Evolutionary conservation across 23 red algal genomes (phyloP), one percentile per base, ranked within the genome.

Genomic region (Pyropia yezoensis): DNA sequence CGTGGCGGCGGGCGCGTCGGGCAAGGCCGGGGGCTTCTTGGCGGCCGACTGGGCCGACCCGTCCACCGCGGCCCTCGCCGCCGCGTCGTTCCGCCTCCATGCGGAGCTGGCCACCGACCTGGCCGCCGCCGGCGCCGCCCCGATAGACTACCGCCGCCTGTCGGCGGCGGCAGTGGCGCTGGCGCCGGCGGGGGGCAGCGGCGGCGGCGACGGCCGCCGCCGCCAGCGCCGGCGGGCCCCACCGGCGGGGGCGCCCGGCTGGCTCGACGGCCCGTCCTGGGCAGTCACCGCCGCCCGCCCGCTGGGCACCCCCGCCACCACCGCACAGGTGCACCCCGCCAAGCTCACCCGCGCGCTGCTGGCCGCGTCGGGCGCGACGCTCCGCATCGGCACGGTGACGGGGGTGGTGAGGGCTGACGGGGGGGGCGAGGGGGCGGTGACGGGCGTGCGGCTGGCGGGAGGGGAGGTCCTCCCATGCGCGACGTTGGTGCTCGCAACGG

Each of bases 1-100:
- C 15, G 33, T 63, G n/a, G 85, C 85, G 28, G 69, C 63, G 50
- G 74, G 67, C n/a, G 73, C 85, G 14, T 79, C 85, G 21, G 85
- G 85, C 22, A 71, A 73, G 25, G 67, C 74, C 23, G 85, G 63
- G 14, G 85, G 85, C 51, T 89, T 89, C 69, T 64, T 89, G 27
- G 85, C 85, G 8, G 45, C 34, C 26, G 74, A 70, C 63, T 89
- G 85, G 82, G 33, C 33, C 68, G 74, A 79, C 62, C 34, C 50
- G 8, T n/a, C 63, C 34, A 62, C 59, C 13, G 52, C 50, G 3
- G 15, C 16, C 17, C 68, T 89, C 20, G 49, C 73, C 17, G 63
- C 63, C 12, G 55, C 45, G 7, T 89, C 85, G 1, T 89, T 80
- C 34, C 57, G 63, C 16, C 57, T 89, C 18, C 85, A 89, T 49